Base-by-base conservation (phyloP, 139 green algal species). In the Chlamydomonas urium region DNA sequence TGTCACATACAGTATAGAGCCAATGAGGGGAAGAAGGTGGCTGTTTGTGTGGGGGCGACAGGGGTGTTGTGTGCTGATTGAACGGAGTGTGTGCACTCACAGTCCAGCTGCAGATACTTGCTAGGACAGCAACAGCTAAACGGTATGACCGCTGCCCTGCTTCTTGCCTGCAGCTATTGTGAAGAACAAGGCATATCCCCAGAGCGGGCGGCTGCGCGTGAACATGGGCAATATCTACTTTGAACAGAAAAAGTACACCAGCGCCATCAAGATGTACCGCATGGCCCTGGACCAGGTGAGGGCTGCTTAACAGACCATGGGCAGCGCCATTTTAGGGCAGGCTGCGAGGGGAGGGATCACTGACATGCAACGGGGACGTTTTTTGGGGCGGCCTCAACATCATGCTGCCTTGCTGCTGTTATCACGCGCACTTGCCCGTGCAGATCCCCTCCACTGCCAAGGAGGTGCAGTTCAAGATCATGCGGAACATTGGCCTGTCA, bases 191-290 rank as follows among this genome's bases (percentile, higher is more conserved):
- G 17, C 68, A 29, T 80, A 82, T 53, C 74, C 78, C 1, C 75
- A 85, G 26, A 59, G 35, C 32, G 36, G 83, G 35, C 80, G 86
- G 45, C 81, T 97, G 67, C 85, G 91, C 17, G 77, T 97, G 34
- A 97, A 97, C 79, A 93, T 97, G 83, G 91, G 91, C 50, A 93
- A 93, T 79, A 85, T 94, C 5, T 87, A 96, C 72, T 93, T 88
- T 74, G 78, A 92, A 45, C 78, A 84, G 62, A 79, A 84, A 50
- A 84, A 84, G 78, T 80, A 76, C 73, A 59, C 69, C 29, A 70
- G 23, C 2, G 69, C 78, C 31, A 84, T 84, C 47, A 84, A 84
- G 76, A 90, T 90, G 85, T 96, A 92, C 75, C 84, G 90, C 74
- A 97, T 97, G 91, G 89, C 90, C 14, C 77, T 96, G 38, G 91